Percentiles rank a stretch among this genome's conserved stretches.
Evolutionary conservation across 305 asterid genomes (phyloP).

Genomic region (Fraxinus nigra): DNA sequence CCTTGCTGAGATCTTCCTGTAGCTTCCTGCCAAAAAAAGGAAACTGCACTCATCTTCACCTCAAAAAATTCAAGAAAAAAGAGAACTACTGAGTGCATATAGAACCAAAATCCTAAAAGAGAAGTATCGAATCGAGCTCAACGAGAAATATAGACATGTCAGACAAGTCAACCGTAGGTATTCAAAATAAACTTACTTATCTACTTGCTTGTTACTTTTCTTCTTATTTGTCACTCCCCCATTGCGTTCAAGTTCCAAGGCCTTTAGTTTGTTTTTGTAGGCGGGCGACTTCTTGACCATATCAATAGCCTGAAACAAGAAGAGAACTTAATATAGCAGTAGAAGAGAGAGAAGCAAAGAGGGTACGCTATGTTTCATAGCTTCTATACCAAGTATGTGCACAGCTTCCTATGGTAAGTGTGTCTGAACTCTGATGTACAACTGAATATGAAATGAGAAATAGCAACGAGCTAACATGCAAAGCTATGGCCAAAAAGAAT

Average conservation of each 20-base stretch:
- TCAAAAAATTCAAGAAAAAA: background rate
- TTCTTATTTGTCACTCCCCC: conserved; percentile 80
- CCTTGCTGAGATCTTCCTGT: conserved; percentile 83
- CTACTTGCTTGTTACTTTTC: conserved; percentile 71
- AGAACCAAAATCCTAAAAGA: background rate
- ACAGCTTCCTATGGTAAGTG: background rate
- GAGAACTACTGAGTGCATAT: conserved; percentile 13
- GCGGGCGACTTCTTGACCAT: conserved; percentile 98
- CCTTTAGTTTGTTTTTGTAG: conserved; percentile 85
- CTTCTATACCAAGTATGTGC: background rate
- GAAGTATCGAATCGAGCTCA: background rate
- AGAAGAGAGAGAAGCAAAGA: conserved; percentile 20
- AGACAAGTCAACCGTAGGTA: conserved; percentile 8
- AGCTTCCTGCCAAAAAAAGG: conserved; percentile 53
- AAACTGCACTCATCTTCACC: conserved; percentile 13
- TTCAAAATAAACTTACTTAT: conserved; percentile 52
- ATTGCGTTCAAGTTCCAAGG: conserved; percentile 85
- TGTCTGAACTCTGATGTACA: background rate
- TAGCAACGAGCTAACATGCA: background rate
- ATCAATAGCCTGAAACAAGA: conserved; percentile 71
- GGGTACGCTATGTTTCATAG: background rate
- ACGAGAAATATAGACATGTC: conserved; percentile 4
- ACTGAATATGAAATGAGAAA: background rate
- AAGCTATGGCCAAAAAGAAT: background rate
- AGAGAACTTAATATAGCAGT: conserved; percentile 19